These are phyloP conservation scores for Wilcoxina mikolae DNA, from an alignment of 495 filamentous ascomycete species.

Conservation along the genomic window DNA sequence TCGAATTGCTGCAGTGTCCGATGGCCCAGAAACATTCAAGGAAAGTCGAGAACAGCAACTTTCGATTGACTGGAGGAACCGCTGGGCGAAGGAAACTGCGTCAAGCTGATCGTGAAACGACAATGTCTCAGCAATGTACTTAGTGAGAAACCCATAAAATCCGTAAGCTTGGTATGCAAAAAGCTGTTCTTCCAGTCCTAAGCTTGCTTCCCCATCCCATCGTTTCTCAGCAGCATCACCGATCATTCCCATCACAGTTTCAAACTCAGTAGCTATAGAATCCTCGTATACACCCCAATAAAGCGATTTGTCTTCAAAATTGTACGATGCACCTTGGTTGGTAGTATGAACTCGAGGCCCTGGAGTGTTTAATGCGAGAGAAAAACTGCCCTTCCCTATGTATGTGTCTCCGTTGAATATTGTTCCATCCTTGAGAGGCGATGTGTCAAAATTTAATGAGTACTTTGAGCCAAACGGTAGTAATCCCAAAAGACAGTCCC, in stretches of 20 bases:
- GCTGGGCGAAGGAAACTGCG: constrained; percentile 22
- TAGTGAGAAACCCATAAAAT: constrained; percentile 22
- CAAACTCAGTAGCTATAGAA: constrained; percentile 48
- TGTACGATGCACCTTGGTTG: constrained; percentile 32
- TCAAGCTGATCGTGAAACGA: constrained; percentile 20
- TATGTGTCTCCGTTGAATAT: constrained; percentile 27
- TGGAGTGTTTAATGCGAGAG: constrained; percentile 23
- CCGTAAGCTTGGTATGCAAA: constrained; percentile 15
- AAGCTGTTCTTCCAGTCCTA: constrained; percentile 2
- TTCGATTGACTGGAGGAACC: constrained; percentile 27
- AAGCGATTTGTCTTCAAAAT: constrained; percentile 37
- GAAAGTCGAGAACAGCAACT: constrained; percentile 17
- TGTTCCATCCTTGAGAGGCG: constrained; percentile 20
- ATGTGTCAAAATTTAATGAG: constrained; percentile 52
- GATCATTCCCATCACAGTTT: constrained; percentile 35
- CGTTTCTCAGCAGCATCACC: constrained; percentile 31
- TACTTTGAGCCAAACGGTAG: constrained; percentile 35
- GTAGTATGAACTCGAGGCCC: constrained; percentile 19
- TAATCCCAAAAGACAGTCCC: constrained; percentile 11
- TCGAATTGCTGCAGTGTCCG: not conserved
- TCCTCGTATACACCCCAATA: constrained; percentile 61
- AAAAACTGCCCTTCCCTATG: constrained; percentile 21
- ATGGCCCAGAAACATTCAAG: not conserved
- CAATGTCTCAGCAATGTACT: constrained; percentile 19
- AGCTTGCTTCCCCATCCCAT: constrained; percentile 11